Evolutionary conservation across 768 basidiomycete species (phyloP), one percentile per base, ranked within the genome.

Genomic region (Rhodosporidiobolus odoratus): DNA sequence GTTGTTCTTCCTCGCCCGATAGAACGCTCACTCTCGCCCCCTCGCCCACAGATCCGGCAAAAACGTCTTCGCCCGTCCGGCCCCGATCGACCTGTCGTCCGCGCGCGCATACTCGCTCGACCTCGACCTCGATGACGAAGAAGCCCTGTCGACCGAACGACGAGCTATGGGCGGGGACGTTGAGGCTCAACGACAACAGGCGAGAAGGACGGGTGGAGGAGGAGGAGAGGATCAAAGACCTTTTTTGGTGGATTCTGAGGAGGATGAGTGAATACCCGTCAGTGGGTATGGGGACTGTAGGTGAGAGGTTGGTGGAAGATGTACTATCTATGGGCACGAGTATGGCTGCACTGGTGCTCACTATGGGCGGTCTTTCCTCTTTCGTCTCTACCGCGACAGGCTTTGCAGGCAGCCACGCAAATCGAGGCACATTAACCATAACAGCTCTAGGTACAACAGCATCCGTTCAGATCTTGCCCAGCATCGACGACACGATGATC

Each of bases 21-120:
- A 21, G 21, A 19, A 48, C 32, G 4, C 35, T 40, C 34, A 37
- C 19, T 32, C 47, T 2, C 45, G 37, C 21, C 58, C 15, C 43
- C 21, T 15, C n/a, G n/a, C n/a, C n/a, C n/a, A n/a, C 68, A 80
- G 82, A 76, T 80, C 80, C 58, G 82, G 82, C 27, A 80, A 81
- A 67, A 81, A 80, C 50, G 77, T 82, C 41, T 78, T 83, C 62
- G 67, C 77, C 47, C 75, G 77, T 15, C 79, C 81, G 10, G 77
- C 80, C 43, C 79, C 80, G 2, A 82, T 82, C 74, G 81, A 83
- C 65, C 77, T 81, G 41, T 77, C 77, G n/a, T 76, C 80, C 65
- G 82, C 81, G 17, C 76, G 79, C 13, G 78, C 77, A 6, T 76
- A 80, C 66, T 79, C 80, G 48, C 78, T 83, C 27, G 80, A 82